Evolutionary conservation across 441 rosid genomes (phyloP).

Genomic region (Erodium moschatum): DNA sequence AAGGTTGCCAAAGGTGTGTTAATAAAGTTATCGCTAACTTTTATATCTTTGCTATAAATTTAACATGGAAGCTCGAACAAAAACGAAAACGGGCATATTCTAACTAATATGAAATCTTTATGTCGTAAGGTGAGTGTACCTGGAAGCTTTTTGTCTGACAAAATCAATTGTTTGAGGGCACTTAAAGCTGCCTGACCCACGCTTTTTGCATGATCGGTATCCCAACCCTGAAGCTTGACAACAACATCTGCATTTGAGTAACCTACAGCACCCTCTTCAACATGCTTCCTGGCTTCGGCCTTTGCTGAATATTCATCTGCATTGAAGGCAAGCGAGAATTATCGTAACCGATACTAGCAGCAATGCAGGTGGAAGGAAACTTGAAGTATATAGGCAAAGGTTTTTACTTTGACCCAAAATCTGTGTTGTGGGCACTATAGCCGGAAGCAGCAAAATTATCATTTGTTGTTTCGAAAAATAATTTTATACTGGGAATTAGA

Average conservation of each 20-base stretch:
- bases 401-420: conserved; percentile 2
- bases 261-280: conserved; percentile 44
- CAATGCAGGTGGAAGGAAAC: not conserved
- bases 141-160: conserved; percentile 72
- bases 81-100: not conserved
- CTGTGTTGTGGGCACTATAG: not conserved
- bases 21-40: too few species aligned
- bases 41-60: not conserved
- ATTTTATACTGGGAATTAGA: too few species aligned
- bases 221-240: conserved; percentile 85
- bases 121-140: conserved; percentile 31
- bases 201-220: conserved; percentile 55
- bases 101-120: not conserved
- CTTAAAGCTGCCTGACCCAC: conserved; percentile 77
- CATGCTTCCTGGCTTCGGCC: conserved; percentile 57
- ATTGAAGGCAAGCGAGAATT: conserved; percentile 2
- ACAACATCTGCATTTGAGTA: conserved; percentile 83
- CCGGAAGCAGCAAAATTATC: not conserved
- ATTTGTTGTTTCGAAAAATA: not conserved
- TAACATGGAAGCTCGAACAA: not conserved
- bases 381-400: not conserved
- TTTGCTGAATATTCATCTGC: conserved; percentile 70
- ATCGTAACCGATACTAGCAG: not conserved
- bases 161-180: conserved; percentile 69
- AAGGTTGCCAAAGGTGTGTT: too few species aligned